Percentiles rank a stretch among this genome's conserved stretches.
These are phyloP conservation scores for Rhazya stricta DNA, from an alignment of 257 asterid genomes.

Conservation along the genomic window DNA sequence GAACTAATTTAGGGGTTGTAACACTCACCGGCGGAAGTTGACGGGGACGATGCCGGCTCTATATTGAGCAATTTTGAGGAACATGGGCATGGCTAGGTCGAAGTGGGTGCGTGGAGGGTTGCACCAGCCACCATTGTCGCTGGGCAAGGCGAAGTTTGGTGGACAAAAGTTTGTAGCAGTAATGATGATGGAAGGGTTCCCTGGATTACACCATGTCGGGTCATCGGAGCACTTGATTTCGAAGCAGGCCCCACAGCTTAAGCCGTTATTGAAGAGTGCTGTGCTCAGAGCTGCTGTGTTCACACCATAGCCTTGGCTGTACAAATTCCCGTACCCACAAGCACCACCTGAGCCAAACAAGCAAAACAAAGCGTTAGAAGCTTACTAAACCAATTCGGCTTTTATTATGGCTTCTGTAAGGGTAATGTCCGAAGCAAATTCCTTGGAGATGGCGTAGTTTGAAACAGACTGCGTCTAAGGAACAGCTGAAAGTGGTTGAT, in stretches of 20 bases:
- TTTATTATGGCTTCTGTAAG: neutral
- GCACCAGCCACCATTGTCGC: conserved; percentile 83
- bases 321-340: conserved; percentile 72
- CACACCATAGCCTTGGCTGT: conserved; percentile 86
- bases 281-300: conserved; percentile 76
- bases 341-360: conserved; percentile 46
- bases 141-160: conserved; percentile 60
- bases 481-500: neutral
- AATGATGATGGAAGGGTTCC: conserved; percentile 57
- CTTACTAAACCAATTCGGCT: neutral
- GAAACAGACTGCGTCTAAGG: neutral
- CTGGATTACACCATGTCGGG: conserved; percentile 53
- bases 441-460: too few species aligned
- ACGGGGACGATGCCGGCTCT: conserved; percentile 83
- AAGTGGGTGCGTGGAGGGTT: conserved; percentile 80
- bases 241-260: conserved; percentile 80
- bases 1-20: neutral
- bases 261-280: conserved; percentile 63
- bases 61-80: conserved; percentile 59
- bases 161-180: conserved; percentile 89
- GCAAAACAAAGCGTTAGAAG: neutral
- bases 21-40: conserved; percentile 55
- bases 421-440: neutral
- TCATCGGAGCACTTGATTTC: conserved; percentile 59
- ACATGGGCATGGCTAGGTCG: conserved; percentile 86